Evolutionary conservation across 495 filamentous ascomycete genomes (phyloP).

Genomic region (Tirmania nivea): DNA sequence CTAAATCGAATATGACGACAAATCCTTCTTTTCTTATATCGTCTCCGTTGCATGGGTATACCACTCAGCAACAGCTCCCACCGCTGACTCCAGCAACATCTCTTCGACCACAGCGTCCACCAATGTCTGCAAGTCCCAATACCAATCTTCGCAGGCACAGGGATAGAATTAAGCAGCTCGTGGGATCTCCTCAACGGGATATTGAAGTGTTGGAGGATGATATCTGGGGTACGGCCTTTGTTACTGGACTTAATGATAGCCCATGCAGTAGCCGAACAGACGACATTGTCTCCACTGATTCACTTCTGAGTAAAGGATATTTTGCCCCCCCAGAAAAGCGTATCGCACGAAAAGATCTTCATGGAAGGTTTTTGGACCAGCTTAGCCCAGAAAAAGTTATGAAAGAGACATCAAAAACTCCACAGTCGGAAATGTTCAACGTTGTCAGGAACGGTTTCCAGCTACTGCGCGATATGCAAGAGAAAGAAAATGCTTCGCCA

Average conservation of each 20-base stretch:
- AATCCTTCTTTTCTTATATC: constrained; percentile 34
- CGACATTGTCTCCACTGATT: constrained; percentile 22
- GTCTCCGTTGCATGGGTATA: constrained; percentile 36
- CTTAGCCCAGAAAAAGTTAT: not conserved
- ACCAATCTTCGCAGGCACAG: constrained; percentile 88
- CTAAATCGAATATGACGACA: constrained; percentile 23
- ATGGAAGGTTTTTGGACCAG: not conserved
- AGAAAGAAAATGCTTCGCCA: constrained; percentile 27
- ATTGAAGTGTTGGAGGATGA: constrained; percentile 43
- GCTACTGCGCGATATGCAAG: constrained; percentile 21
- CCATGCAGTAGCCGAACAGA: constrained; percentile 42
- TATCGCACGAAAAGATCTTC: constrained; percentile 28
- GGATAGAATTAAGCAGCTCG: constrained; percentile 61
- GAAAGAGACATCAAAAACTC: not conserved
- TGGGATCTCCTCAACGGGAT: constrained; percentile 66
- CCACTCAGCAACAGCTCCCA: constrained; percentile 42
- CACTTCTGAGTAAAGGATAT: constrained; percentile 28
- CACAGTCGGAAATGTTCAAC: constrained; percentile 29
- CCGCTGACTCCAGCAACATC: constrained; percentile 73
- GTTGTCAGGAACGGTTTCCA: constrained; percentile 33
- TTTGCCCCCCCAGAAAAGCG: constrained; percentile 59
- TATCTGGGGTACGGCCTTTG: constrained; percentile 61
- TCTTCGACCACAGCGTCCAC: constrained; percentile 53
- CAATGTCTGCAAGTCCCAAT: constrained; percentile 75
- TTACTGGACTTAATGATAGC: constrained; percentile 29